Evolutionary conservation across 176 grass and related monocot species (phyloP), one percentile per base, ranked within the genome.

Genomic region (Oryza brachyantha): DNA sequence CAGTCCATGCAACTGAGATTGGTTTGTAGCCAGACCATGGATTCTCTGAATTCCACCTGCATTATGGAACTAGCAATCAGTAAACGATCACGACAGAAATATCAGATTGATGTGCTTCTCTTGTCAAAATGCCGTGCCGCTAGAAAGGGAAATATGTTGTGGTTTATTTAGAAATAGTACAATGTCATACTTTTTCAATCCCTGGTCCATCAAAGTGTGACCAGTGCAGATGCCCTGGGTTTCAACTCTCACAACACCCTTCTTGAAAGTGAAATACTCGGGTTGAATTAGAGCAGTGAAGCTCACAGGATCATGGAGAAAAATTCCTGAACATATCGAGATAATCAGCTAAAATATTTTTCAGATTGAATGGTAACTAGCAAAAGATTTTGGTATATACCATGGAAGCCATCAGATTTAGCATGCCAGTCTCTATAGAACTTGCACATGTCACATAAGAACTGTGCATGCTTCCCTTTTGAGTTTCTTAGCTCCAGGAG

Each of bases 171-270:
- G 61, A 79, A 32, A 82, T 57, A 32, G 73, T 46, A 74, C 1
- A 21, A 19, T 52, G 37, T 28, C 70, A 65, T 91, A 95, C 92
- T 78, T 85, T 75, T 93, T 95, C 84, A 95, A 89, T 82, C 92
- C 90, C 73, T 90, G 92, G 45, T 99, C 96, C 96, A 95, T 99
- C 79, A 95, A 83, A 37, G 96, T 99, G 73, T 95, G 96, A 39
- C 96, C 96, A 5, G 26, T 75, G 60, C 92, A 99, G 68, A 99
- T 89, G 39, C 92, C 96, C 78, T 93, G 86, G 8, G 96, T 99
- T 68, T 93, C 96, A 16, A 95, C 96, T 74, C 96, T 95, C 79
- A 95, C 96, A 24, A 99, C 92, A 36, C 90, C 96, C 81, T 86
- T 99, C 85, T 85, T 95, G 83, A 87, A 95, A 5, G 86, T 87